A percentile compares a stretch with the other conserved stretches of the same genome.
These are phyloP conservation scores for Penicillium digitatum DNA, from an alignment of 2,329 filamentous ascomycete species.

Conservation along the genomic window DNA sequence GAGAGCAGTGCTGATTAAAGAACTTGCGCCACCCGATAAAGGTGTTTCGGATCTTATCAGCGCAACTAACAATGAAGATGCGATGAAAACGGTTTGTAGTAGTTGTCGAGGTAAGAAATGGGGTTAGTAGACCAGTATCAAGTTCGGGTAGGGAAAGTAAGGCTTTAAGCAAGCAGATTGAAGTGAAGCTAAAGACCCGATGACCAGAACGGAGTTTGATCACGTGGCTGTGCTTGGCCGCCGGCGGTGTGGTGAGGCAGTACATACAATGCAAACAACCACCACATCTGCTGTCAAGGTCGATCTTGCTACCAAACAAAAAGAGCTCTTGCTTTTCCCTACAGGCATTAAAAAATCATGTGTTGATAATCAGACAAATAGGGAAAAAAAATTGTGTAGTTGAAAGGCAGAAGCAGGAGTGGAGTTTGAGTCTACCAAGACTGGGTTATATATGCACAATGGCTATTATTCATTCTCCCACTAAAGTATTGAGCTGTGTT, in stretches of 20 bases:
- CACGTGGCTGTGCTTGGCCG: constrained; percentile 63
- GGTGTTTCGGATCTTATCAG: constrained; percentile 5
- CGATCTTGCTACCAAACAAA: background rate
- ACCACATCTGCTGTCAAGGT: background rate
- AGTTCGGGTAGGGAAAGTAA: background rate
- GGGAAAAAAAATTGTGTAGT: background rate
- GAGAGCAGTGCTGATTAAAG: constrained; percentile 5
- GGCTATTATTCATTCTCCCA: background rate
- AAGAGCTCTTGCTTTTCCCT: too few relatives aligned
- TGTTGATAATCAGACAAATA: background rate
- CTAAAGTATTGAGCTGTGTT: background rate
- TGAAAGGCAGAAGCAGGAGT: background rate
- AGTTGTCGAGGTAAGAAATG: background rate
- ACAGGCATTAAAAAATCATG: background rate
- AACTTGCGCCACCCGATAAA: constrained; percentile 19
- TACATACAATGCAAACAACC: background rate
- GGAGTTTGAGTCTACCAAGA: background rate
- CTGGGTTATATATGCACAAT: background rate
- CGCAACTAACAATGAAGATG: background rate
- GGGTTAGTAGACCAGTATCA: background rate
- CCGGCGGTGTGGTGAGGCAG: constrained; percentile 60
- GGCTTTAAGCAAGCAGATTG: background rate
- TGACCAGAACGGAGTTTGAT: background rate
- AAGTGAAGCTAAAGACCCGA: constrained; percentile 7
- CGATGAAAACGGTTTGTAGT: background rate